A percentile compares a stretch with the other conserved stretches of the same genome.
Evolutionary conservation across 2,329 filamentous ascomycete species (phyloP).

Genomic region (Hypoxylon sp.): DNA sequence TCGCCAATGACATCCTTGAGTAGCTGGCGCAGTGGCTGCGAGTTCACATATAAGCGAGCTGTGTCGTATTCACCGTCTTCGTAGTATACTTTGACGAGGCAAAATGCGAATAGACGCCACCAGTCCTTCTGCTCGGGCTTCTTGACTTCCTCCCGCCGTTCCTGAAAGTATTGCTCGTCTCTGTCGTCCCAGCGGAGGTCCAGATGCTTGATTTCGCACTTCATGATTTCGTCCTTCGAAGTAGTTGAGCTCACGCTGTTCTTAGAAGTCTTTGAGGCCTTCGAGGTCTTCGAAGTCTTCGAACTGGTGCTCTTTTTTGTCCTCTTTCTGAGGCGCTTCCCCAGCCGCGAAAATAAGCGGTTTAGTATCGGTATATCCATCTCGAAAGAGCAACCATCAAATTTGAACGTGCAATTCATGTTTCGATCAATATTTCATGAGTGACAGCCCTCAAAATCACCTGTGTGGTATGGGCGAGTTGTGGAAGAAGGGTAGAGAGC

Average conservation of each 20-base stretch:
- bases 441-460: background rate
- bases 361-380: constrained; percentile 15
- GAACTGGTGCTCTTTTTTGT: background rate
- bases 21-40: constrained; percentile 50
- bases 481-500: background rate
- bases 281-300: background rate
- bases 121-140: constrained; percentile 49
- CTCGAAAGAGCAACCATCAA: background rate
- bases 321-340: constrained; percentile 4
- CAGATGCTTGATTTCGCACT: constrained; percentile 52
- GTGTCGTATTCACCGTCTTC: constrained; percentile 41
- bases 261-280: background rate
- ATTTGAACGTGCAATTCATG: background rate
- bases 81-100: constrained; percentile 49
- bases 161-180: constrained; percentile 50
- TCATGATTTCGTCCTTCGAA: constrained; percentile 50
- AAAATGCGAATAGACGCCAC: constrained; percentile 54
- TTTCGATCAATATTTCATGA: constrained; percentile 3
- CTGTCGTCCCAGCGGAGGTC: constrained; percentile 49
- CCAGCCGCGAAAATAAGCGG: constrained; percentile 1
- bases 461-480: background rate
- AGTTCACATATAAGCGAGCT: constrained; percentile 52
- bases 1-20: constrained; percentile 52
- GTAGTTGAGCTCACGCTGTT: background rate
- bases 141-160: constrained; percentile 48